Conservation (phyloP, 345 rosid species). For the Arabidopsis thaliana region DNA sequence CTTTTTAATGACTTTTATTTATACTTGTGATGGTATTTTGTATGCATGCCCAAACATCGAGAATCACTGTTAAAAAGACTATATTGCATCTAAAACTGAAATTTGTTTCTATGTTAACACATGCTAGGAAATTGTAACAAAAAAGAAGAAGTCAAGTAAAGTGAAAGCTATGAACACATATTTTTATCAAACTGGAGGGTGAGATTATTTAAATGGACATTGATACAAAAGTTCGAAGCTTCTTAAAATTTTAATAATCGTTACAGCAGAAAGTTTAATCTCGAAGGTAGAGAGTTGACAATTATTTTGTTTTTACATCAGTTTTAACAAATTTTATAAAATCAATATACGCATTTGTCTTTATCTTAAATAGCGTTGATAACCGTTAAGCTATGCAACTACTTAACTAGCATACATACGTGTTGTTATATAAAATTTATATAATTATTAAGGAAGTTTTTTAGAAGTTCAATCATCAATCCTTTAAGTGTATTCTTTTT, state of each 20-base stretch:
- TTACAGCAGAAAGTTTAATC: conserved; percentile 23
- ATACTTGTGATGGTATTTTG: background rate
- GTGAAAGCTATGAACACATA: background rate
- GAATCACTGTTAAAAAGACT: background rate
- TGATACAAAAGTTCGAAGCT: conserved; percentile 53
- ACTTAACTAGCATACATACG: background rate
- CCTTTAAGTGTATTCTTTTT: too few species aligned
- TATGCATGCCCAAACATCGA: background rate
- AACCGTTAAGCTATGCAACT: conserved; percentile 3
- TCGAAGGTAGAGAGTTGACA: conserved; percentile 29
- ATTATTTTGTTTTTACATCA: conserved; percentile 33
- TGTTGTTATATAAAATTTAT: background rate
- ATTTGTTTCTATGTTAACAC: background rate
- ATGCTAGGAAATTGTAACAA: conserved; percentile 8
- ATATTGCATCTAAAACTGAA: background rate
- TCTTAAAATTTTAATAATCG: conserved; percentile 38
- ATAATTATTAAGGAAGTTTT: background rate
- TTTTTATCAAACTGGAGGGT: background rate
- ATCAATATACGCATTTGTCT: background rate
- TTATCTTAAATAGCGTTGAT: background rate
- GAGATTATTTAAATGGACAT: background rate
- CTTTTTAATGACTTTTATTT: conserved; percentile 12
- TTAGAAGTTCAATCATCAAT: too few species aligned
- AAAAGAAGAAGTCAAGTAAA: background rate
- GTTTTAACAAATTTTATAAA: background rate